Evolutionary conservation across 2,329 filamentous ascomycete genomes (phyloP), one percentile per base, ranked within the genome.

Genomic region (Aspergillus uvarum): DNA sequence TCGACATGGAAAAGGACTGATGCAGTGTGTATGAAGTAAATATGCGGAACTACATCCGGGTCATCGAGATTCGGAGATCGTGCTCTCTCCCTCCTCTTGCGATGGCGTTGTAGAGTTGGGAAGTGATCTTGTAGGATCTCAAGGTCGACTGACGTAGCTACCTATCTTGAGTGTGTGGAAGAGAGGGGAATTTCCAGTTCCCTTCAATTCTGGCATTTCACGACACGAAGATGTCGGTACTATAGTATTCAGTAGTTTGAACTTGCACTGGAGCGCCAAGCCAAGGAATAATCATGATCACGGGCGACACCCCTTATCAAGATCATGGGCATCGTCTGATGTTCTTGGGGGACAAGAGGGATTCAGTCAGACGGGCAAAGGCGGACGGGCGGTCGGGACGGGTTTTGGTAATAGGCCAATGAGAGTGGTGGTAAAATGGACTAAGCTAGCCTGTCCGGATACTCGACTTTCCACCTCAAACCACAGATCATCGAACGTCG

Each of bases 401-500:
- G 63, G 55, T 58, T 64, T 64, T 63, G 64, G 62, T 59, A 50
- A 61, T 44, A 58, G 64, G 61, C 74, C 74, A 76, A 76, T 76
- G 63, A 76, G 67, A 49, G 58, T 42, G 53, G 64, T 24, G 67
- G 63, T 65, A 72, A 76, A 76, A 69, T 62, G 64, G 69, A 69
- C 68, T 67, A 71, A 69, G 68, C 70, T 73, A 70, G 66, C 61
- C 59, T 56, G 62, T 69, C 70, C 74, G 70, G 72, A 72, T 69
- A 62, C 72, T 74, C 71, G 70, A 70, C 73, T 72, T 72, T 76
- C 73, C 70, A 74, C 71, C 70, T 75, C 74, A 72, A 75, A 75
- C 73, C 72, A 76, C 70, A 69, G 66, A 47, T 42, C 16, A 44
- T 65, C 68, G 60, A 70, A 65, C 68, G 54, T 68, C 70, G 66